Evolutionary conservation across 2,329 filamentous ascomycete genomes (phyloP).

Genomic region (Pseudofabraea citricarpa): DNA sequence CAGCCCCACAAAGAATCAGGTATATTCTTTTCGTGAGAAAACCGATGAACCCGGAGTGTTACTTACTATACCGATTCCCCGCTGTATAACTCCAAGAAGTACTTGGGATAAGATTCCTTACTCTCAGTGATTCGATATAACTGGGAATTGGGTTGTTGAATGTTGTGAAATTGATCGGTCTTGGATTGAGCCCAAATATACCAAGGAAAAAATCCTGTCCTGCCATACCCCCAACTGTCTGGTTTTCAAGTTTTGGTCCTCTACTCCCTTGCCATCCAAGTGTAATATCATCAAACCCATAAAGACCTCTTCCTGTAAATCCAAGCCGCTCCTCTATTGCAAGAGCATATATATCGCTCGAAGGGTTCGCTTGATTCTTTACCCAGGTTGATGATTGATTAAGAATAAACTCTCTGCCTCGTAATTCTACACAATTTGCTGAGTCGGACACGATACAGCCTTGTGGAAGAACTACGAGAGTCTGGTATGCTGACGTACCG

Average conservation of each 20-base stretch:
- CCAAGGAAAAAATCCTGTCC: constrained; percentile 23
- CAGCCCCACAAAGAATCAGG: constrained; percentile 26
- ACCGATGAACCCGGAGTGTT: background rate
- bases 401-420: constrained; percentile 54
- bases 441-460: constrained; percentile 43
- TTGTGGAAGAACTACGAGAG: constrained; percentile 57
- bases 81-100: constrained; percentile 36
- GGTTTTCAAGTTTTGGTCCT: constrained; percentile 19
- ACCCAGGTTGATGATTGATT: constrained; percentile 50
- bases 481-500: constrained; percentile 64
- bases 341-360: constrained; percentile 26
- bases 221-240: constrained; percentile 9
- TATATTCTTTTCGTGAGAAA: background rate
- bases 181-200: constrained; percentile 32
- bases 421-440: constrained; percentile 43
- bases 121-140: constrained; percentile 30
- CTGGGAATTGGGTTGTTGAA: constrained; percentile 28
- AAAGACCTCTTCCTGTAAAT: constrained; percentile 10
- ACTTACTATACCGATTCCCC: constrained; percentile 33
- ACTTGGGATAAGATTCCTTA: constrained; percentile 31
- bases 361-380: constrained; percentile 26
- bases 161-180: constrained; percentile 31
- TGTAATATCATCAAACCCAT: constrained; percentile 14
- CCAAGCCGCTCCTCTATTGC: constrained; percentile 9
- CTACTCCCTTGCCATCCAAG: constrained; percentile 9